Conservation (phyloP, 371 early-diverging fungal genomes). For the Rozella allomycis region DNA sequence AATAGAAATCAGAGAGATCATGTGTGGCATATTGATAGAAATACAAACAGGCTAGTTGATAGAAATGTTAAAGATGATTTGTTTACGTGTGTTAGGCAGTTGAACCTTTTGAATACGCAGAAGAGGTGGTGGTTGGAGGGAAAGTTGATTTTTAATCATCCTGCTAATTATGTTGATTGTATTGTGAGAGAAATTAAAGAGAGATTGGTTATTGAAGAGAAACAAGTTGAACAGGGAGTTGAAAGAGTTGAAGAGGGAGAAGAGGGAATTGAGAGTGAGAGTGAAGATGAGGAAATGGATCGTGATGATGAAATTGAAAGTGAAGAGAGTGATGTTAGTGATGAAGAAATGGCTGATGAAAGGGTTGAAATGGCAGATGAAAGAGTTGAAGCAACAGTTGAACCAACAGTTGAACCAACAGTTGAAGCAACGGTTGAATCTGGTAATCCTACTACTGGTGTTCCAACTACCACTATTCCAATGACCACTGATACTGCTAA, state of each 20-base stretch:
- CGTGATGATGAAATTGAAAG: constrained; percentile 2
- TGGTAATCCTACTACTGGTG: too few species aligned
- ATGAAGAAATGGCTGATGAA: constrained; percentile 13
- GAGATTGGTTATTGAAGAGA: neutral
- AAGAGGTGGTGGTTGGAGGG: too few species aligned
- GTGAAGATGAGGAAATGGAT: constrained; percentile 10
- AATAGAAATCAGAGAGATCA: constrained; percentile 15
- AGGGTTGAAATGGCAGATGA: constrained; percentile 4
- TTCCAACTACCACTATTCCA: too few species aligned
- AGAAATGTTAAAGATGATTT: too few species aligned
- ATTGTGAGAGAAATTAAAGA: neutral
- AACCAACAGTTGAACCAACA: too few species aligned
- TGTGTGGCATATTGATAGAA: too few species aligned
- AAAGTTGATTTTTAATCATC: too few species aligned
- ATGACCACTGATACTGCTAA: neutral
- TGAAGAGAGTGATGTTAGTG: constrained; percentile 6
- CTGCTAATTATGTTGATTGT: neutral
- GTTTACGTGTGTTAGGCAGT: too few species aligned
- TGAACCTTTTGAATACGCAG: too few species aligned
- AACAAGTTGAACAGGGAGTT: constrained; percentile 1
- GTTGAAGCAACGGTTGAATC: too few species aligned
- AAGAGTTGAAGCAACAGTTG: too few species aligned
- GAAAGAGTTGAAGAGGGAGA: constrained; percentile 16
- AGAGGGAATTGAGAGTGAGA: constrained; percentile 11
- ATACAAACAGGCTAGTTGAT: too few species aligned